Evolutionary conservation across 2,329 filamentous ascomycete genomes (phyloP), one percentile per base, ranked within the genome.

Genomic region (Alternaria consortialis): DNA sequence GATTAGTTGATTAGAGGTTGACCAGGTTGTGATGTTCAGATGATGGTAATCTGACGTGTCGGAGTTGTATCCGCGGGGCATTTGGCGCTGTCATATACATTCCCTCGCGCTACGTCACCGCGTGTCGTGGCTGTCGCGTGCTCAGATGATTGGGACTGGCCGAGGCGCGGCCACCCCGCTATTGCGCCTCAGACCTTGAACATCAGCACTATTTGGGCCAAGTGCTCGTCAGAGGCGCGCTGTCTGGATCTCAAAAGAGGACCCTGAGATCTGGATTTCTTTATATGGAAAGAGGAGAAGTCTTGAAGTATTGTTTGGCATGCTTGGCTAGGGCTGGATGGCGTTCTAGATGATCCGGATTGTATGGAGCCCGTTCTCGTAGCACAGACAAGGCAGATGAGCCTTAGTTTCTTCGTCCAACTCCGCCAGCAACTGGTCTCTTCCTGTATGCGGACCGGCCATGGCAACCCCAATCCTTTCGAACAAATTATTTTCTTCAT

Each of bases 41-140:
- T 47, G 42, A 56, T 51, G 34, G 23, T 29, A 23, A 25, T 56
- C 29, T 46, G 34, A 23, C 40, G 53, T 36, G 17, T 52, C 32
- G 20, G n/a, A 20, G 23, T 34, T 52, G 46, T 25, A 29, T 44
- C 43, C 27, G 37, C 37, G 37, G 31, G 27, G 20, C 36, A 27
- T 39, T 29, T 27, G 20, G 47, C 40, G 42, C 40, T 13, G 15
- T 54, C 11, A 61, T 61, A 61, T 61, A 61, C 34, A 58, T 27
- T 17, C 29, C 9, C 36, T 50, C 17, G 44, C 43, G 36, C 60
- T 60, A 65, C 63, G 63, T 65, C 63, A 65, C 56, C 31, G 48
- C 60, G 31, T 32, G 25, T 39, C 31, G 27, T 55, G 50, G 60
- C 60, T 60, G 51, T 60, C 55, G 53, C 60, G 54, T 43, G 60